Evolutionary conservation across 1,284 basidiomycete genomes (phyloP).

Genomic region (Ganoderma resinaceum): DNA sequence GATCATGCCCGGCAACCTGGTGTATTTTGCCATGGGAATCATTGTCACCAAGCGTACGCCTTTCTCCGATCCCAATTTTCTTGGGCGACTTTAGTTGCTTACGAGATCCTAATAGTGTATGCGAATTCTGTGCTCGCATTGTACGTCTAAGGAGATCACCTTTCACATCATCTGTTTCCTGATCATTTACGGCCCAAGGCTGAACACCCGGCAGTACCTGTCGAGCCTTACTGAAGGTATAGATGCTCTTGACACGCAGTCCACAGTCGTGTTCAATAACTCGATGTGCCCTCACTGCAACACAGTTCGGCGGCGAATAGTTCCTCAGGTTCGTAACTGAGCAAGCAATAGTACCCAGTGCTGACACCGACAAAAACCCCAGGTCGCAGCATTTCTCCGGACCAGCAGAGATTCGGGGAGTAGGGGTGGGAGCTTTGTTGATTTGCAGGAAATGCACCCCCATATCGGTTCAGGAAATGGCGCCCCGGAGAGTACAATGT

Average conservation of each 20-base stretch:
- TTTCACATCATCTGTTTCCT: neutral
- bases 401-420: neutral
- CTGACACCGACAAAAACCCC: neutral
- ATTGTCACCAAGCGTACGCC: neutral
- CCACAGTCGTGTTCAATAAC: neutral
- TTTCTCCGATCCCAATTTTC: neutral
- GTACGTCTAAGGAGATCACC: neutral
- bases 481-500: neutral
- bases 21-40: neutral
- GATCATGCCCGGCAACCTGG: neutral
- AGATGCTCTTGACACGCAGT: neutral
- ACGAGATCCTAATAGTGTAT: neutral
- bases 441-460: neutral
- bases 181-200: neutral
- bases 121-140: constrained; percentile 1
- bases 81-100: neutral
- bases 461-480: neutral
- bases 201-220: neutral
- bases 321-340: neutral
- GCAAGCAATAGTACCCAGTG: neutral
- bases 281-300: neutral
- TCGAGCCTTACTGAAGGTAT: neutral
- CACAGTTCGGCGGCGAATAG: neutral
- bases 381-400: neutral
- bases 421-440: neutral